Percentiles rank a stretch among this genome's conserved stretches.
Evolutionary conservation across 1,139 yeast species (phyloP).

Genomic region (Geotrichum bryndzae): DNA sequence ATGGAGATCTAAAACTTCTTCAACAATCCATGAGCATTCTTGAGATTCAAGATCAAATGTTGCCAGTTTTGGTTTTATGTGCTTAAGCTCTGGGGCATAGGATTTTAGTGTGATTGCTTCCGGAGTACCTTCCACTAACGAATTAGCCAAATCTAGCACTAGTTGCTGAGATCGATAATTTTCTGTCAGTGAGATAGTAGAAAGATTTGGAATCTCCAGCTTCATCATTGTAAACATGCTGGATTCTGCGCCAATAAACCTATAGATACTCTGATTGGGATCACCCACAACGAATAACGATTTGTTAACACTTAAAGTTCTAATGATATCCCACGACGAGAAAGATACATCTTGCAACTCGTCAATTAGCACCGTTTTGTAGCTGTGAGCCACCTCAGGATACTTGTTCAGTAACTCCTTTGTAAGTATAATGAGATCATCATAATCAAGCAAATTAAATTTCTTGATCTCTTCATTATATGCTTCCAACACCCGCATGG

Average conservation of each 20-base stretch:
- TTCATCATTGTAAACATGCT: slow-evolving; percentile 58
- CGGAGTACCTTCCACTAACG: slow-evolving; percentile 29
- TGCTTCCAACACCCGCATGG: not conserved
- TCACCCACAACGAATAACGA: slow-evolving; percentile 64
- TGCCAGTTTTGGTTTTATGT: slow-evolving; percentile 1
- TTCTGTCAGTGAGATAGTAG: slow-evolving; percentile 47
- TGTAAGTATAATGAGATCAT: slow-evolving; percentile 65
- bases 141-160: slow-evolving; percentile 60
- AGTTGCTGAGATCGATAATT: slow-evolving; percentile 77
- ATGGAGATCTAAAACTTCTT: not conserved
- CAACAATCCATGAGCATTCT: slow-evolving; percentile 10
- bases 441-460: slow-evolving; percentile 33
- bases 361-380: slow-evolving; percentile 76
- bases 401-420: slow-evolving; percentile 43
- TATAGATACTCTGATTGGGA: slow-evolving; percentile 92
- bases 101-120: not conserved
- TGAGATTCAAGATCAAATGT: not conserved
- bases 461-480: slow-evolving; percentile 15
- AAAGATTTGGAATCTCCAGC: slow-evolving; percentile 38
- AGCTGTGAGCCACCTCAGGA: slow-evolving; percentile 44
- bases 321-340: slow-evolving; percentile 12
- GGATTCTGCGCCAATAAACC: slow-evolving; percentile 62
- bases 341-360: slow-evolving; percentile 58
- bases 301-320: not conserved
- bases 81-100: not conserved